Percentiles rank a stretch among this genome's conserved stretches.
Evolutionary conservation across 2,329 filamentous ascomycete species (phyloP).

Genomic region (Zymoseptoria tritici): DNA sequence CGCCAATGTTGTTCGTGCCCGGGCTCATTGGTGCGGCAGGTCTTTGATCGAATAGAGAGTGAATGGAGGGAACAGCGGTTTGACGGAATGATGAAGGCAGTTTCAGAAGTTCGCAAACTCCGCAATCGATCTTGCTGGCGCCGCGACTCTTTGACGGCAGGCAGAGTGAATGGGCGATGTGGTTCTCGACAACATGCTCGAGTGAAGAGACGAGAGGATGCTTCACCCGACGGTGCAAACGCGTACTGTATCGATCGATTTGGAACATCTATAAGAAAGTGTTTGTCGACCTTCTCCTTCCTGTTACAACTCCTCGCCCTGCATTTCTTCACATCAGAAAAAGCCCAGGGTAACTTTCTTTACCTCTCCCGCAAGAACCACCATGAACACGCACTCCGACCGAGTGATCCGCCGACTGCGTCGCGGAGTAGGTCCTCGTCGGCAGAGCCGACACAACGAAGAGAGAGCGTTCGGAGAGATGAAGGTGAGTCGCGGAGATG

Average conservation of each 20-base stretch:
- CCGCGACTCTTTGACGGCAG: neutral
- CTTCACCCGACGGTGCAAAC: neutral
- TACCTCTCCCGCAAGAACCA: neutral
- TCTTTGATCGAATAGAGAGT: neutral
- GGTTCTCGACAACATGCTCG: neutral
- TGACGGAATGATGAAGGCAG: neutral
- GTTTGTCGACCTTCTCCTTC: neutral
- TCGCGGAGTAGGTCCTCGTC: neutral
- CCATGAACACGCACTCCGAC: neutral
- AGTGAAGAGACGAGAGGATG: neutral
- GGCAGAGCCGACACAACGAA: neutral
- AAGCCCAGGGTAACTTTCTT: neutral
- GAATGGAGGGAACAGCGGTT: neutral
- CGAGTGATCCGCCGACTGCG: neutral
- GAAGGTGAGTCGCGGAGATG: neutral
- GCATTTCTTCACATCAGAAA: neutral
- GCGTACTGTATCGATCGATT: neutral
- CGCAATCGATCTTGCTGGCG: neutral
- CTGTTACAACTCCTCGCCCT: neutral
- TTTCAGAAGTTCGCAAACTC: neutral
- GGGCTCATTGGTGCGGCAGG: slow-evolving; percentile 20
- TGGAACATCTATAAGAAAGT: neutral
- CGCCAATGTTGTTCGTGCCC: slow-evolving; percentile 33
- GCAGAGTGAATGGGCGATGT: neutral
- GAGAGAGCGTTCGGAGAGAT: neutral